These are phyloP conservation scores for Leccinellum luteum DNA, from an alignment of 768 basidiomycete genomes.

Conservation along the genomic window DNA sequence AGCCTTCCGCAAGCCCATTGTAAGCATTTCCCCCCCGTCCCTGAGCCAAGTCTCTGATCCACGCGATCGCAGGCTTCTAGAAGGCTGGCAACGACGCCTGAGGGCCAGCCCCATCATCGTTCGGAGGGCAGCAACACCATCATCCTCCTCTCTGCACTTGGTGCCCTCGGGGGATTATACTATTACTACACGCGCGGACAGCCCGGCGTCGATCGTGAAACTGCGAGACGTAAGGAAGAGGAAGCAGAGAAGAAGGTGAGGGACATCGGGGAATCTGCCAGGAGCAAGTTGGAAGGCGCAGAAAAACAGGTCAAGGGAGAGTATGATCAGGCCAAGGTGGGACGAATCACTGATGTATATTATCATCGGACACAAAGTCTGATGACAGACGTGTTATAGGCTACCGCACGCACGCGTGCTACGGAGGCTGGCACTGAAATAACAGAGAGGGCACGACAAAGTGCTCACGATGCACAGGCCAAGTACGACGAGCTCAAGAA, in stretches of 20 bases:
- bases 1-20: slow-evolving; percentile 2
- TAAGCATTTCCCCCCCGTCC: neutral
- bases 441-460: slow-evolving; percentile 23
- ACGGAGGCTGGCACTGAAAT: slow-evolving; percentile 26
- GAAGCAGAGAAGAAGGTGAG: slow-evolving; percentile 29
- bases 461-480: slow-evolving; percentile 24
- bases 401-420: slow-evolving; percentile 15
- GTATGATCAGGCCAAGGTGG: slow-evolving; percentile 37
- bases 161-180: slow-evolving; percentile 36
- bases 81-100: slow-evolving; percentile 11
- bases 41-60: slow-evolving; percentile 1
- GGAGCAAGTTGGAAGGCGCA: slow-evolving; percentile 26
- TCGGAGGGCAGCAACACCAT: slow-evolving; percentile 24
- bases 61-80: slow-evolving; percentile 6
- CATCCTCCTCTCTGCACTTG: slow-evolving; percentile 31
- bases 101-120: slow-evolving; percentile 3
- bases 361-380: neutral
- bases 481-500: slow-evolving; percentile 25
- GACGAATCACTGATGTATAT: neutral
- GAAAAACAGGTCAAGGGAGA: slow-evolving; percentile 31
- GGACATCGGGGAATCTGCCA: slow-evolving; percentile 30
- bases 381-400: neutral
- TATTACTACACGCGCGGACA: slow-evolving; percentile 35
- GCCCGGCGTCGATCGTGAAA: slow-evolving; percentile 19
- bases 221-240: slow-evolving; percentile 33